Conservation (phyloP, 2,329 filamentous ascomycete genomes). For the Nothophoma quercina region DNA sequence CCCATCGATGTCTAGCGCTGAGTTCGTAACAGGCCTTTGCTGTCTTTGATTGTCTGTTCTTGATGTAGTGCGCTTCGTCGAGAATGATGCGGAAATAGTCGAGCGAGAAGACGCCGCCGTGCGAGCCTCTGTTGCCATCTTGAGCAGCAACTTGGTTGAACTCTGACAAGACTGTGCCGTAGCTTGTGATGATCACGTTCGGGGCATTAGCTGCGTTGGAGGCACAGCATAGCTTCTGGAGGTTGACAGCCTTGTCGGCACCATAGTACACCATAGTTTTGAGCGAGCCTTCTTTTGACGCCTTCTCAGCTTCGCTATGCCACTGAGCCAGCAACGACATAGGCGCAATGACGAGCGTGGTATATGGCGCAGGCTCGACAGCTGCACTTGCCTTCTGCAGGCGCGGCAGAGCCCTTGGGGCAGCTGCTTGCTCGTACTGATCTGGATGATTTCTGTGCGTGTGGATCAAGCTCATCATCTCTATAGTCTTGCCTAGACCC, state of each 20-base stretch:
- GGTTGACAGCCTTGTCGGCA: conserved; percentile 78
- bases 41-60: conserved; percentile 85
- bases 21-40: conserved; percentile 95
- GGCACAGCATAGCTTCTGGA: conserved; percentile 79
- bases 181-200: conserved; percentile 93
- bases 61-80: conserved; percentile 95
- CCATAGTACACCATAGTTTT: conserved; percentile 93
- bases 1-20: conserved; percentile 86
- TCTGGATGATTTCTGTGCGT: conserved; percentile 71
- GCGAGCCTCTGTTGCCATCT: conserved; percentile 69
- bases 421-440: conserved; percentile 42
- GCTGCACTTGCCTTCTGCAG: conserved; percentile 64
- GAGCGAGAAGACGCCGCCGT: conserved; percentile 81
- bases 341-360: conserved; percentile 93
- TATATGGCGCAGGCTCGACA: conserved; percentile 78
- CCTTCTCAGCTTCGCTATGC: conserved; percentile 93
- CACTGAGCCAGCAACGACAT: conserved; percentile 97
- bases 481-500: conserved; percentile 97
- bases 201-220: conserved; percentile 79
- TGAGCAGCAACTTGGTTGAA: conserved; percentile 76
- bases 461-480: conserved; percentile 95
- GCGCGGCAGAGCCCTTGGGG: conserved; percentile 68
- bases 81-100: conserved; percentile 95
- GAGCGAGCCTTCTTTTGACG: conserved; percentile 82
- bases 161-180: conserved; percentile 89